Conservation (phyloP, 148 eudicot species). For the Persicaria tinctoria region DNA sequence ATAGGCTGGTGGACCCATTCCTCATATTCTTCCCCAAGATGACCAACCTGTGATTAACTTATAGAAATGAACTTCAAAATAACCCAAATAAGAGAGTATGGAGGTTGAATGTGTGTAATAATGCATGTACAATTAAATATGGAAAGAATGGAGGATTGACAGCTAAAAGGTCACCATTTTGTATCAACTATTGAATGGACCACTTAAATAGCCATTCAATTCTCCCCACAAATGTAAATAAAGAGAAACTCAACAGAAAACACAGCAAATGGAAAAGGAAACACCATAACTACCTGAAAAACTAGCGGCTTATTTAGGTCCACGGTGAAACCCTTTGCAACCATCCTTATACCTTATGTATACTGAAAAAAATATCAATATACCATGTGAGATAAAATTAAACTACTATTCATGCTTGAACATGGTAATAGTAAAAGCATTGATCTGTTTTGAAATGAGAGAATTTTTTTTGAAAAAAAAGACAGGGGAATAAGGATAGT, state of each 20-base stretch:
- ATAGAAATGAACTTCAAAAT: neutral
- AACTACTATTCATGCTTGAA: neutral
- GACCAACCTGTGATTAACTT: conserved; percentile 62
- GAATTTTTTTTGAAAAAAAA: neutral
- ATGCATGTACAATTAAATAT: neutral
- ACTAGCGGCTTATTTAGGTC: conserved; percentile 29
- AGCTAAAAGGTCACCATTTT: neutral
- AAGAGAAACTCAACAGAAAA: neutral
- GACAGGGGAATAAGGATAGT: neutral
- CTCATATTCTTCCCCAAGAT: conserved; percentile 86
- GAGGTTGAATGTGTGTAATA: neutral
- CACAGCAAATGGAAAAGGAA: neutral
- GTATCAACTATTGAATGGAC: neutral
- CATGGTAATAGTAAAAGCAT: neutral
- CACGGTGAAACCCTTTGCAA: conserved; percentile 43
- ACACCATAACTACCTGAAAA: conserved; percentile 20
- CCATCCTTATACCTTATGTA: conserved; percentile 44
- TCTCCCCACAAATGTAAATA: neutral
- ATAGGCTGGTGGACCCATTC: conserved; percentile 98
- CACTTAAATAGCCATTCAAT: neutral
- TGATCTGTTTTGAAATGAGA: neutral
- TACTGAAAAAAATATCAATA: neutral
- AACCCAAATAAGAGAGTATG: neutral
- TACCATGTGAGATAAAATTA: neutral
- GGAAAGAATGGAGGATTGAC: neutral